Base-by-base conservation (phyloP, 192 early-diverging fungal genomes). In the Coemansia sp. region DNA sequence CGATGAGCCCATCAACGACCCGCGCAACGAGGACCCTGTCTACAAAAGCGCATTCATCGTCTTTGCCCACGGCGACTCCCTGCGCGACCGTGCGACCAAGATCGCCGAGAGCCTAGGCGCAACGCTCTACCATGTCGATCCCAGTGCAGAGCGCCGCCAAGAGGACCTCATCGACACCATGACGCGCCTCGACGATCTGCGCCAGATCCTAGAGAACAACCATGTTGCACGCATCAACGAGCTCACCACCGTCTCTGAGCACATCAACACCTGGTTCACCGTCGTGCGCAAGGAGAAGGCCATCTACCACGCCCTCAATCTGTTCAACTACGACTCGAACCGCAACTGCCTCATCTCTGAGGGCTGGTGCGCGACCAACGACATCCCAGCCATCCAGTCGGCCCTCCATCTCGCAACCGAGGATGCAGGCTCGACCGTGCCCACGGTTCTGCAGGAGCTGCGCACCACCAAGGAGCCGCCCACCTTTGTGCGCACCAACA, bases 21-120 rank as follows among this genome's bases (percentile, higher is more conserved):
- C 95, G 8, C 83, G 78, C 41, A 87, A 85, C 1, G 95, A 98
- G 58, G 85, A 89, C 55, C 58, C 81, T 8, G 85, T 97, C 4
- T 84, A 93, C 53, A 99, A 99, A 81, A 95, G 90, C 59, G 97
- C 97, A 5, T 98, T 99, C 62, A 86, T 94, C 46, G 91, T 99
- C 52, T 99, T 99, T 84, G 93, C 95, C 8, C 97, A 99, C 56
- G 97, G 97, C 43, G 74, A 80, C 45, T 88, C 94, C 62, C 80
- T 98, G 55, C 72, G 96, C 26, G 80, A 79, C 60, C 93, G 97
- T 51, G 94, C 95, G 45, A 80, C 70, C 49, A 97, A 93, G 78
- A 95, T 99, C 34, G 84, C 91, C 42, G 95, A 99, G 63, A 88
- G 86, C 55, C 71, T 98, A 63, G 97, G 97, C 15, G 97, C 92